Base-by-base conservation (phyloP, 1,284 basidiomycete species). In the Moesziomyces sp. region DNA sequence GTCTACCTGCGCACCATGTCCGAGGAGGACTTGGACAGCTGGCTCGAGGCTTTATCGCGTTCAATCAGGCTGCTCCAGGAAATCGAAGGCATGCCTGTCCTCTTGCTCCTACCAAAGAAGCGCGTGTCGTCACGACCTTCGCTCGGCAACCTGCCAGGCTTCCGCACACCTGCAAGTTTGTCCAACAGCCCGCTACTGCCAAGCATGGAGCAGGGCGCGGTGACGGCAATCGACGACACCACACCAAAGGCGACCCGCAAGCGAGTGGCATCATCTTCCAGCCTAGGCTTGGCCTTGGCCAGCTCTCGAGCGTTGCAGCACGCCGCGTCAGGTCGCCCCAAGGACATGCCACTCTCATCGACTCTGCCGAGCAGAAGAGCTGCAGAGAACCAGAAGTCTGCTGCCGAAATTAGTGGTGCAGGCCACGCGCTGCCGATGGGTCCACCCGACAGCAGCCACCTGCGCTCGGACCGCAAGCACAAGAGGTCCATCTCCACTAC, bases 61-160 rank as follows among this genome's bases (percentile, higher is more conserved):
- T 63, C 67, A 3, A 59, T 69, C 52, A 69, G 62, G 46, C 23
- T 62, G 35, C 52, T 59, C 26, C 28, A 34, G 28, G 56, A 69
- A 4, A 3, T 35, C 1, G 24, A n/a, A 2, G 1, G 23, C 2
- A 3, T 46, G n/a, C n/a, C 59, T 0, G 52, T 42, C 4, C 51
- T 28, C 1, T 23, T 50, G 21, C 30, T 55, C 23, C 38, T 38
- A 24, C 46, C 50, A 4, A 52, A 48, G 18, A 54, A 34, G n/a
- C 34, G 51, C 13, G 28, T 23, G 10, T 48, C 55, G 18, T 14
- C 46, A 4, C 56, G 60, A 2, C 67, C 60, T 1, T 55, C 60
- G 0, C 26, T 69, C 9, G 40, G 49, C 49, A 54, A 48, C 26
- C 46, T 69, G 10, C 46, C 67, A 16, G 67, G 67, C 56, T 69